Evolutionary conservation across 345 rosid genomes (phyloP), one percentile per base, ranked within the genome.

Genomic region (Geranium brycei): DNA sequence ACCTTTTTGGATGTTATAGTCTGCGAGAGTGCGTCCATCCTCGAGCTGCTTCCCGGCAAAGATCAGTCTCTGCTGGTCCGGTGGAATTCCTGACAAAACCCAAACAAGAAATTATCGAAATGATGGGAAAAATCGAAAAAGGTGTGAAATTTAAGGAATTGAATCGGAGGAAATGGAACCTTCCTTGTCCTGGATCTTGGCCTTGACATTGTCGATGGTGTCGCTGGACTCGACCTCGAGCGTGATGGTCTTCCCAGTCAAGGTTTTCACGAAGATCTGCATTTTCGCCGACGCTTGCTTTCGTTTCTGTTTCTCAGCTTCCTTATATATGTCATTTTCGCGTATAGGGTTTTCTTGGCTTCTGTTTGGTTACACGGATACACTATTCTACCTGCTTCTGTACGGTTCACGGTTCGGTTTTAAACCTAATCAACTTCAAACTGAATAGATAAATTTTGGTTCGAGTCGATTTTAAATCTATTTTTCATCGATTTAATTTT

Each of bases 131-230:
- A 7, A 28, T 17, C 32, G 23, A 53, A 53, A 64, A 10, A 7
- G 17, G 7, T 51, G 15, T 14, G 14, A 55, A 64, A n/a, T 55
- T 51, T 31, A 3, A n/a, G 58, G 2, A 63, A 14, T 19, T 41
- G 47, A 0, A 56, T 17, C 58, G 23, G 16, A 35, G 14, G 4
- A 15, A n/a, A n/a, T 23, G 17, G 63, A 47, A 81, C 90, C 91
- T 78, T 85, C 91, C 79, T 85, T 85, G 76, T 85, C 91, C 80
- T 85, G 90, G 68, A 85, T 85, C 85, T 85, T 85, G 17, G 90
- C 85, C 71, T 85, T 85, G 51, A 85, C 87, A 78, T 85, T 85
- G 80, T 85, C 91, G 66, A 85, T 79, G 14, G 91, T 85, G 65
- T 85, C 91, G 62, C 91, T 85, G 61, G 84, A 79, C 68, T 85